Percentiles rank a stretch among this genome's conserved stretches.
phyloP scores from a whole-genome alignment of 2,329 filamentous ascomycete genomes.

The Colletotrichum sidae region DNA sequence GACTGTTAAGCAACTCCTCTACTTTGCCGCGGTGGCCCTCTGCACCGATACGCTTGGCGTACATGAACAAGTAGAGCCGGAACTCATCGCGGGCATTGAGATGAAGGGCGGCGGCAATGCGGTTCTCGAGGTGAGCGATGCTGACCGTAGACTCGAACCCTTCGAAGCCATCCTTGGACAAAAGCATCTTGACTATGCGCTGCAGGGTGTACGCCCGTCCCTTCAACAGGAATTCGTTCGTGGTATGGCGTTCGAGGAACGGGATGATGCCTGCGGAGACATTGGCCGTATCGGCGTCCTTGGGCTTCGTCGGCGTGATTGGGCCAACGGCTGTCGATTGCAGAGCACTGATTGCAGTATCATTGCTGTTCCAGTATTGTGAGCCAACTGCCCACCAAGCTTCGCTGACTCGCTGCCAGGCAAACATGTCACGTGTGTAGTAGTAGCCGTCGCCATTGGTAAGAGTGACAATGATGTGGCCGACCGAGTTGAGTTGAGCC shows the following conservation, averaged over 20 bases:
- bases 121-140: constrained; percentile 94
- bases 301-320: constrained; percentile 58
- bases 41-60: constrained; percentile 92
- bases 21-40: constrained; percentile 90
- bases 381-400: constrained; percentile 98
- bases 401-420: constrained; percentile 96
- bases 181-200: constrained; percentile 87
- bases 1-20: constrained; percentile 86
- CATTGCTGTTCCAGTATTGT: constrained; percentile 99
- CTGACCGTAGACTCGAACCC: constrained; percentile 91
- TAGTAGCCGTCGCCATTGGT: constrained; percentile 95
- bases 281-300: constrained; percentile 63
- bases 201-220: constrained; percentile 93
- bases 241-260: constrained; percentile 92
- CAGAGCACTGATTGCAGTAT: constrained; percentile 86
- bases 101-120: constrained; percentile 88
- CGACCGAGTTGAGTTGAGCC: constrained; percentile 88
- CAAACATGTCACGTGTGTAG: constrained; percentile 86
- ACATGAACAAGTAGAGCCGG: constrained; percentile 95
- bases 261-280: constrained; percentile 94
- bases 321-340: constrained; percentile 77
- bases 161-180: constrained; percentile 92
- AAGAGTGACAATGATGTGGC: constrained; percentile 87
- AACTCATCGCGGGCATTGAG: constrained; percentile 93
- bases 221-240: constrained; percentile 89